Percentiles rank a stretch among this genome's conserved stretches.
Evolutionary conservation across 2,329 filamentous ascomycete species (phyloP).

Genomic region (Graphiopsis chlorocephala): DNA sequence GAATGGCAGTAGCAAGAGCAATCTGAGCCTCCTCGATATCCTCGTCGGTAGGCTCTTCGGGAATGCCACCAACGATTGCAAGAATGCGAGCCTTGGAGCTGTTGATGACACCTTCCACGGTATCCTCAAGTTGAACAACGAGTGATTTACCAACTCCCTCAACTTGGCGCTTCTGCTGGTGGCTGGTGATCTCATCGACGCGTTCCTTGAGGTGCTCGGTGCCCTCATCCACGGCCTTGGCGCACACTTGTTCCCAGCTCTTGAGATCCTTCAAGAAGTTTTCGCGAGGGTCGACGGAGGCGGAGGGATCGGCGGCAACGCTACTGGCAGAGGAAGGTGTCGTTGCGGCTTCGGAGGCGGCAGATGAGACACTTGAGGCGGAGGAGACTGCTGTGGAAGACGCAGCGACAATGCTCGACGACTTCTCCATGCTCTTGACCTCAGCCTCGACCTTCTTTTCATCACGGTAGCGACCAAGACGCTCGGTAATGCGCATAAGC

Average conservation of each 20-base stretch:
- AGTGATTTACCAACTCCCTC: constrained; percentile 64
- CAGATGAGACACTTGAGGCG: constrained; percentile 28
- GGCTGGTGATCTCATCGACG: constrained; percentile 68
- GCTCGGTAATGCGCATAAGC: constrained; percentile 84
- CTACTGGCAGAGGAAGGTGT: constrained; percentile 29
- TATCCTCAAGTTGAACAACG: constrained; percentile 65
- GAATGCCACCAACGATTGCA: constrained; percentile 51
- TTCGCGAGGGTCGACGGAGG: constrained; percentile 47
- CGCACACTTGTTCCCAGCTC: constrained; percentile 85
- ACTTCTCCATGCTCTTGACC: constrained; percentile 52
- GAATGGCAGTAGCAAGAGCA: constrained; percentile 56
- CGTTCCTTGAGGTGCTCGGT: constrained; percentile 63
- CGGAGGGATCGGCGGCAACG: constrained; percentile 45
- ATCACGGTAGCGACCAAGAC: constrained; percentile 72
- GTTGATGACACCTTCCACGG: constrained; percentile 61
- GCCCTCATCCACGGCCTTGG: constrained; percentile 80
- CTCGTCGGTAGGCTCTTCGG: constrained; percentile 55
- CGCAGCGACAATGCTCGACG: constrained; percentile 26
- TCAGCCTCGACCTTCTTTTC: constrained; percentile 61
- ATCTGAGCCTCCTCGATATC: constrained; percentile 53
- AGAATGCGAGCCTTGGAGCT: constrained; percentile 67
- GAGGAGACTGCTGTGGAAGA: constrained; percentile 27
- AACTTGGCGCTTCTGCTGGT: constrained; percentile 66
- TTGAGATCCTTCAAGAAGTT: constrained; percentile 74
- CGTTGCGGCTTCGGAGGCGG: constrained; percentile 27